Evolutionary conservation across 352 stramenopile species (phyloP).

Genomic region (Phytophthora idaei): DNA sequence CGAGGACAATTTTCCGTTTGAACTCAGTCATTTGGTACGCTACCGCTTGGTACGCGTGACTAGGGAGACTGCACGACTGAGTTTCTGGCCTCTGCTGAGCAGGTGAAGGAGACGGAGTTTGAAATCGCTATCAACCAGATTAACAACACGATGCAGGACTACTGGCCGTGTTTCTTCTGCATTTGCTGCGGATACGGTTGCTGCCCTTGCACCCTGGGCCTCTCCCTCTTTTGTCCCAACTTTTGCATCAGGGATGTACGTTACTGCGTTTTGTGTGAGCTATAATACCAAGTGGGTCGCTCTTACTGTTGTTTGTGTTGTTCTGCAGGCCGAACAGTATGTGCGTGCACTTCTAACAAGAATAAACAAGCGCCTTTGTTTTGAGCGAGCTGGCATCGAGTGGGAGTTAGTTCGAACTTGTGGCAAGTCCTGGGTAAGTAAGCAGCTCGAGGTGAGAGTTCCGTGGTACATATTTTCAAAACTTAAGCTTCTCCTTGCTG

Average conservation of each 20-base stretch:
- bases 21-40: conserved; percentile 58
- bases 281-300: neutral
- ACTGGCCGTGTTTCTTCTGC: conserved; percentile 81
- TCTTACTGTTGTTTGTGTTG: conserved; percentile 1
- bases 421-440: conserved; percentile 59
- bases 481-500: neutral
- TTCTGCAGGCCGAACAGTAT: conserved; percentile 68
- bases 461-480: neutral
- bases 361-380: conserved; percentile 72
- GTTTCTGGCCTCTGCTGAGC: neutral
- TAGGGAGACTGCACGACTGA: neutral
- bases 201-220: conserved; percentile 67
- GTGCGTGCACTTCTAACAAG: conserved; percentile 57
- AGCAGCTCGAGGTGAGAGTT: neutral
- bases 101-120: conserved; percentile 67
- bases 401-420: conserved; percentile 66
- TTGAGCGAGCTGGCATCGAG: conserved; percentile 56
- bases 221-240: conserved; percentile 72
- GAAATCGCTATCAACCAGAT: conserved; percentile 81
- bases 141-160: conserved; percentile 86
- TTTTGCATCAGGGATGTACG: conserved; percentile 78
- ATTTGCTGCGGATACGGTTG: conserved; percentile 72
- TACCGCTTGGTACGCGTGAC: neutral
- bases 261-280: conserved; percentile 3
- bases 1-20: conserved; percentile 71